Evolutionary conservation across 305 asterid genomes (phyloP).

Genomic region (Fraxinus sp.): DNA sequence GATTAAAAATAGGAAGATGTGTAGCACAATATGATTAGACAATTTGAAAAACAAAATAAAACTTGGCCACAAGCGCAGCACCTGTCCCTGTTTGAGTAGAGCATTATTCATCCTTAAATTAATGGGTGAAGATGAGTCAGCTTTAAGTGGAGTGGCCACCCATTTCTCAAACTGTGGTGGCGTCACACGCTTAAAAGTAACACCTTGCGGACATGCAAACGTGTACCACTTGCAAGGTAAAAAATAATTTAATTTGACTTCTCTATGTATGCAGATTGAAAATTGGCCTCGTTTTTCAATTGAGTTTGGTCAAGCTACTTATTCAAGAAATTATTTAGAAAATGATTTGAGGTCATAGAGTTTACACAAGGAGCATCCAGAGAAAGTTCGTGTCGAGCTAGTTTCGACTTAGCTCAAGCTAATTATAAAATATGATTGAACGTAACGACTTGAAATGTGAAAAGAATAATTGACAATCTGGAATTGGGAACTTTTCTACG

Average conservation of each 20-base stretch:
- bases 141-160: neutral
- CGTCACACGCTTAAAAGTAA: neutral
- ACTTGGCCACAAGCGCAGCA: no score
- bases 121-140: neutral
- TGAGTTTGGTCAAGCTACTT: neutral
- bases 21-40: no score
- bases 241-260: neutral
- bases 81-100: no score
- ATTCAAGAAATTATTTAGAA: neutral
- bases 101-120: neutral
- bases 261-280: neutral
- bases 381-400: neutral
- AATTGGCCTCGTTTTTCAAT: neutral
- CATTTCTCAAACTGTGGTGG: neutral
- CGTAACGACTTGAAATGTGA: neutral
- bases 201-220: neutral
- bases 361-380: neutral
- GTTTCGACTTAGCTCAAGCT: neutral
- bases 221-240: constrained; percentile 16
- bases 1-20: no score
- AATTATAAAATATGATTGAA: neutral
- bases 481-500: neutral
- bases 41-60: no score
- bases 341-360: neutral
- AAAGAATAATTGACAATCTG: neutral